Percentiles rank a stretch among this genome's conserved stretches.
Evolutionary conservation across 2,329 filamentous ascomycete genomes (phyloP).

Genomic region (Pseudogymnoascus sp.): DNA sequence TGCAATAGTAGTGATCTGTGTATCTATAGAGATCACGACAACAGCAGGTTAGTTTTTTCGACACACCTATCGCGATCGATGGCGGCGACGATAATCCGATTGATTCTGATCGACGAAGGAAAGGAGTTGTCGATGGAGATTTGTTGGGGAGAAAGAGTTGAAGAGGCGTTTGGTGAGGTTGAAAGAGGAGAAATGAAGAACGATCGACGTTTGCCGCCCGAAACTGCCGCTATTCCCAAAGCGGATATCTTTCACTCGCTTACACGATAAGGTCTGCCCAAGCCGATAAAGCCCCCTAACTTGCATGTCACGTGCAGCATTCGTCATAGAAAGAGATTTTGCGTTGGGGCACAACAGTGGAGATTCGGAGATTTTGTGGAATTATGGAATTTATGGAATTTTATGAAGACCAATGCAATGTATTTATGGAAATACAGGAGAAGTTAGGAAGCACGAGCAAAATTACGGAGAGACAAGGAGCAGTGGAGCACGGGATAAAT

Average conservation of each 20-base stretch:
- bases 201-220: neutral
- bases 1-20: neutral
- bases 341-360: neutral
- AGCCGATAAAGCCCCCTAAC: constrained; percentile 1
- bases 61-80: neutral
- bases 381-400: neutral
- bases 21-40: neutral
- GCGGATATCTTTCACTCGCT: neutral
- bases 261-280: neutral
- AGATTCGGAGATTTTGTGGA: neutral
- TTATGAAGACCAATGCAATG: neutral
- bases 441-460: neutral
- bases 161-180: neutral
- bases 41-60: neutral
- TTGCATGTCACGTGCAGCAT: neutral
- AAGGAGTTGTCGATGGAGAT: neutral
- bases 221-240: neutral
- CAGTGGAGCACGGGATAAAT: neutral
- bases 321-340: neutral
- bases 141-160: neutral
- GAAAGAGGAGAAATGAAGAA: constrained; percentile 6
- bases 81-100: neutral
- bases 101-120: neutral
- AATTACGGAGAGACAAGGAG: neutral
- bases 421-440: constrained; percentile 1